phyloP scores from a whole-genome alignment of 257 asterid genomes.

The Ilex asprella region DNA sequence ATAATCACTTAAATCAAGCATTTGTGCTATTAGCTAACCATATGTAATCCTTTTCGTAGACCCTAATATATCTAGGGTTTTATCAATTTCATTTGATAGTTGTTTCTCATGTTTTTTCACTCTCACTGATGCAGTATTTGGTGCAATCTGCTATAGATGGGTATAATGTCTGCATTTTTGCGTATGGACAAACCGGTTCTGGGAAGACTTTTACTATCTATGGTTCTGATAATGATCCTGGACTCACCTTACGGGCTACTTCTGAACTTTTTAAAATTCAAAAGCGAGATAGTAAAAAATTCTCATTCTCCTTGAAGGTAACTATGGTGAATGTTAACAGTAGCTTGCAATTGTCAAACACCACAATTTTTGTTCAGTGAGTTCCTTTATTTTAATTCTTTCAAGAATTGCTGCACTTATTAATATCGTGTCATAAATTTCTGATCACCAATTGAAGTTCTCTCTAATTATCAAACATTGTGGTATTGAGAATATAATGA shows the following conservation, averaged over 20 bases:
- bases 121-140: conserved; percentile 55
- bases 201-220: conserved; percentile 95
- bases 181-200: conserved; percentile 99
- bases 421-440: too few species aligned
- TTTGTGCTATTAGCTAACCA: too few species aligned
- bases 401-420: not conserved
- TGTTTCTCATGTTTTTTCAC: conserved; percentile 5
- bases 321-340: conserved; percentile 6
- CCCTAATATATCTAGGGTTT: too few species aligned
- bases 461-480: too few species aligned
- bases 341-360: too few species aligned
- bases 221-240: conserved; percentile 81
- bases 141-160: conserved; percentile 99
- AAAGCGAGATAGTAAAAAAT: conserved; percentile 70
- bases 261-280: conserved; percentile 76
- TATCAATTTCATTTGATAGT: too few species aligned
- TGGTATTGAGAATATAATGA: too few species aligned
- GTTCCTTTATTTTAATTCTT: not conserved
- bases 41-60: too few species aligned
- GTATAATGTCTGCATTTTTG: conserved; percentile 90
- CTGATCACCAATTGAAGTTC: too few species aligned
- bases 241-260: conserved; percentile 92
- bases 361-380: not conserved
- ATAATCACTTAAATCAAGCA: not conserved
- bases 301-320: conserved; percentile 81